Base-by-base conservation (phyloP, 1,284 basidiomycete genomes). In the Microbotryum lychnidis-dioicae region DNA sequence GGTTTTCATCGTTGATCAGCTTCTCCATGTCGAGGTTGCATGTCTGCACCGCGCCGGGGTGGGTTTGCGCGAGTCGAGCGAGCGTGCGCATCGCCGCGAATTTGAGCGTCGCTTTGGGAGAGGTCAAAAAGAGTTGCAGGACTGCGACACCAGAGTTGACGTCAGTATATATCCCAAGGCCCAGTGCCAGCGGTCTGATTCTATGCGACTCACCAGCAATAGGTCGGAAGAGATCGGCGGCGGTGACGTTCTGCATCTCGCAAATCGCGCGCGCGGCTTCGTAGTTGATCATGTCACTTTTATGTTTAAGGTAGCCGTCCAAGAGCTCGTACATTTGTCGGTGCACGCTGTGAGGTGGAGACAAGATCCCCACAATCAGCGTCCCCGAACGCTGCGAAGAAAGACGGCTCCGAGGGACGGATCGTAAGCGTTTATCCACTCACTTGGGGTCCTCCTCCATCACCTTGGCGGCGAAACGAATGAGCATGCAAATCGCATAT, bases 241-340 rank as follows among this genome's bases (percentile, higher is more conserved):
- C 74, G 29, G 85, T 82, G 29, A 93, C 85, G 69, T 85, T 84
- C 75, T 85, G 87, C 87, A 97, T 90, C 76, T 97, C 93, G 75
- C 93, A 97, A 67, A 99, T 94, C 21, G 87, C 93, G 57, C 94
- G 86, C 6, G 96, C 96, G 33, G 94, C 96, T 76, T 99, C 96
- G 71, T 94, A 91, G 79, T 97, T 98, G 75, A 99, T 96, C 96
- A 97, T 98, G 76, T 99, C 96, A 73, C 91, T 94, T 81, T 98
- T 99, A 79, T 99, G 96, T 64, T 93, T 85, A 63, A 98, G 80
- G 85, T 93, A 94, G 49, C 89, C 87, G 75, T 98, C 96, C 57
- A 98, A 81, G 52, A 97, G 83, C 71, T 97, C 94, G 63, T 91
- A 81, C 83, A 98, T 97, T 72, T 89, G 90, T 69, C 83, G 86